Conservation (phyloP, 2,329 filamentous ascomycete genomes). For the Lachnellula arida region DNA sequence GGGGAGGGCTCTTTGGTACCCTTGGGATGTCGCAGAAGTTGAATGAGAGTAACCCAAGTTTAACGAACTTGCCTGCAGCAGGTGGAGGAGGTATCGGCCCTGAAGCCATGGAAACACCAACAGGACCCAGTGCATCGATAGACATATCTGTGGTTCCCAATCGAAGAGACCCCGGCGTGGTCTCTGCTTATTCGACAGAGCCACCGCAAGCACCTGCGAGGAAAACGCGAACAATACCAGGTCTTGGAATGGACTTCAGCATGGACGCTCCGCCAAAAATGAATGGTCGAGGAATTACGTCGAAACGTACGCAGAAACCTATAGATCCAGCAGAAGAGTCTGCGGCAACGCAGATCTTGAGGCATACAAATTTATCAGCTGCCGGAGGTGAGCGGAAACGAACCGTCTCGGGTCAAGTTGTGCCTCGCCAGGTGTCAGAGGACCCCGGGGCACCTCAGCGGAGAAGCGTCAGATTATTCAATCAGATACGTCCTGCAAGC, state of each 20-base stretch:
- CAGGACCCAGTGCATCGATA: slow-evolving; percentile 40
- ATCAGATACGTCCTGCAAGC: slow-evolving; percentile 59
- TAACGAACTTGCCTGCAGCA: slow-evolving; percentile 30
- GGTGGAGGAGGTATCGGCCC: slow-evolving; percentile 33
- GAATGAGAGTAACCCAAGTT: slow-evolving; percentile 33
- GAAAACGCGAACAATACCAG: slow-evolving; percentile 30
- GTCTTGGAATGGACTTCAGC: slow-evolving; percentile 32
- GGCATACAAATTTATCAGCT: slow-evolving; percentile 21
- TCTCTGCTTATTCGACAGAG: slow-evolving; percentile 34
- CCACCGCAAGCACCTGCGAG: slow-evolving; percentile 44
- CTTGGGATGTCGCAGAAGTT: slow-evolving; percentile 30
- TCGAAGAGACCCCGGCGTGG: slow-evolving; percentile 26
- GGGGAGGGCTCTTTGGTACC: slow-evolving; percentile 30
- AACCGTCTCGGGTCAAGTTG: slow-evolving; percentile 81
- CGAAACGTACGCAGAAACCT: slow-evolving; percentile 30
- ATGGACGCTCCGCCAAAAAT: slow-evolving; percentile 33
- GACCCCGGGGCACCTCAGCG: slow-evolving; percentile 62
- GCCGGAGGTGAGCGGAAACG: slow-evolving; percentile 68
- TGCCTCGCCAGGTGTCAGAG: slow-evolving; percentile 48
- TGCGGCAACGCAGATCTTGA: slow-evolving; percentile 21
- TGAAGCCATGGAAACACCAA: slow-evolving; percentile 62
- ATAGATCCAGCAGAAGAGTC: slow-evolving; percentile 28
- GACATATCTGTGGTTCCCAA: slow-evolving; percentile 31
- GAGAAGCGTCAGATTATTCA: slow-evolving; percentile 69
- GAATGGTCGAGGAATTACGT: slow-evolving; percentile 28